These are phyloP conservation scores for Vickermania ingenoplastis DNA, from an alignment of 208 protist species.

Conservation along the genomic window DNA sequence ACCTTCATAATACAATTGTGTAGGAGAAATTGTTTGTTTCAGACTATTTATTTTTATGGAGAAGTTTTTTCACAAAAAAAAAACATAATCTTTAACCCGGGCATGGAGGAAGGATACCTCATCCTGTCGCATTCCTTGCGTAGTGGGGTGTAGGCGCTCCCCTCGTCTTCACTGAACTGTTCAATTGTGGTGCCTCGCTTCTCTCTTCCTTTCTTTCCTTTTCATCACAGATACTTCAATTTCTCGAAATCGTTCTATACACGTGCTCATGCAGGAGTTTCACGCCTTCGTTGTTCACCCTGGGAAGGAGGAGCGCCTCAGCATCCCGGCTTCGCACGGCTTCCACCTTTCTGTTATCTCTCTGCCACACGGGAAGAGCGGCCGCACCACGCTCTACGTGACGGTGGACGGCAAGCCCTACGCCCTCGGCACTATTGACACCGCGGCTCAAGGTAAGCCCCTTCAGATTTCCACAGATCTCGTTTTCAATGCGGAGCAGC, in stretches of 20 bases:
- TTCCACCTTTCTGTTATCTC: conserved; percentile 73
- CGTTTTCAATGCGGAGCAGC: conserved; percentile 72
- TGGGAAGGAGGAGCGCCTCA: conserved; percentile 51
- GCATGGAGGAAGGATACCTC: too few relatives aligned
- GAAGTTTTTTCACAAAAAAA: too few relatives aligned
- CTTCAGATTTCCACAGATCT: conserved; percentile 65
- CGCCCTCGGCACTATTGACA: conserved; percentile 62
- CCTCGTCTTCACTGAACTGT: too few relatives aligned
- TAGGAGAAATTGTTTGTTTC: too few relatives aligned
- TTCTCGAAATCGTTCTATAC: too few relatives aligned
- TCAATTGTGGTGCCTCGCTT: background rate
- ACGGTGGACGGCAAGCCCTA: conserved; percentile 76
- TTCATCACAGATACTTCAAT: background rate
- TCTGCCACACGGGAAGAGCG: conserved; percentile 44
- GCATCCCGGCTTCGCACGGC: conserved; percentile 31
- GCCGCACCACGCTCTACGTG: conserved; percentile 67
- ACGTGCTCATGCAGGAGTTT: conserved; percentile 29
- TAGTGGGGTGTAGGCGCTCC: too few relatives aligned
- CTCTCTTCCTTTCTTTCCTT: conserved; percentile 3
- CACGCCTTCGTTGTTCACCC: conserved; percentile 68
- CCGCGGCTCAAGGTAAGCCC: conserved; percentile 20
- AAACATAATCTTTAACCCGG: too few relatives aligned
- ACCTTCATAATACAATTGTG: too few relatives aligned
- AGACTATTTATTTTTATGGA: too few relatives aligned
- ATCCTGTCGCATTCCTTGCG: too few relatives aligned